These are phyloP conservation scores for Globisporangium uncinulatum DNA, from an alignment of 352 stramenopile genomes.

Conservation along the genomic window DNA sequence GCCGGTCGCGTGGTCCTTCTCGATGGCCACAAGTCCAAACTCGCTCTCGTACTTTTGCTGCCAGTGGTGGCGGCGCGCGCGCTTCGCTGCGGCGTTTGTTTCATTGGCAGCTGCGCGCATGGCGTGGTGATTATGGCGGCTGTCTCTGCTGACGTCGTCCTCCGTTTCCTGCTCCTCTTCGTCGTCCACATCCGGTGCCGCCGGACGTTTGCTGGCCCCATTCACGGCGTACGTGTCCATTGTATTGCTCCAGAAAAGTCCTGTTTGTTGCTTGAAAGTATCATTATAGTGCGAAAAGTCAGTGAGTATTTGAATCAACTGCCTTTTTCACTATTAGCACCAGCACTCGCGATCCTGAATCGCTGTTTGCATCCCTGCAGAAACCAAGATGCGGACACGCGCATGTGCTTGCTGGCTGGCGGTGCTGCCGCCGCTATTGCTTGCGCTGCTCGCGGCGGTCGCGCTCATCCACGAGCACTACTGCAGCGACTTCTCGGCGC, in stretches of 20 bases:
- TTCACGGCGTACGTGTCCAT: too few species aligned
- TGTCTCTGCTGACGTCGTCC: constrained; percentile 26
- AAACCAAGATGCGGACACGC: constrained; percentile 6
- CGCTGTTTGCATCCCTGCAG: not conserved
- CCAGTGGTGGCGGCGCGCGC: constrained; percentile 67
- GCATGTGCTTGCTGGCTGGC: constrained; percentile 28
- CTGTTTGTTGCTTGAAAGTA: too few species aligned
- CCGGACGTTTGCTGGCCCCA: too few species aligned
- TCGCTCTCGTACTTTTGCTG: constrained; percentile 81
- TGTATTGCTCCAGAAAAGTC: too few species aligned
- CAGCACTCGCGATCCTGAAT: not conserved
- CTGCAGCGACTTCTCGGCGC: constrained; percentile 30
- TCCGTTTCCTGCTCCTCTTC: constrained; percentile 22
- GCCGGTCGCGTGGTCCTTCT: constrained; percentile 52
- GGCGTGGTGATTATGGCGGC: not conserved
- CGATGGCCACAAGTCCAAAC: constrained; percentile 66
- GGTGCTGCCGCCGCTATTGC: constrained; percentile 9
- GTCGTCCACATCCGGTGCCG: too few species aligned
- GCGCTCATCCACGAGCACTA: constrained; percentile 22
- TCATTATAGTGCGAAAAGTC: too few species aligned
- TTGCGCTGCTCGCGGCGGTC: constrained; percentile 5
- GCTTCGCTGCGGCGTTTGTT: constrained; percentile 19
- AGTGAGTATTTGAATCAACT: not conserved
- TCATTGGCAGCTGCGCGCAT: constrained; percentile 16
- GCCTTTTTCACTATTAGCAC: too few species aligned